Percentiles rank a stretch among this genome's conserved stretches.
phyloP scores from a whole-genome alignment of 805 yeast genomes.

The Monosporozyma aquatica region DNA sequence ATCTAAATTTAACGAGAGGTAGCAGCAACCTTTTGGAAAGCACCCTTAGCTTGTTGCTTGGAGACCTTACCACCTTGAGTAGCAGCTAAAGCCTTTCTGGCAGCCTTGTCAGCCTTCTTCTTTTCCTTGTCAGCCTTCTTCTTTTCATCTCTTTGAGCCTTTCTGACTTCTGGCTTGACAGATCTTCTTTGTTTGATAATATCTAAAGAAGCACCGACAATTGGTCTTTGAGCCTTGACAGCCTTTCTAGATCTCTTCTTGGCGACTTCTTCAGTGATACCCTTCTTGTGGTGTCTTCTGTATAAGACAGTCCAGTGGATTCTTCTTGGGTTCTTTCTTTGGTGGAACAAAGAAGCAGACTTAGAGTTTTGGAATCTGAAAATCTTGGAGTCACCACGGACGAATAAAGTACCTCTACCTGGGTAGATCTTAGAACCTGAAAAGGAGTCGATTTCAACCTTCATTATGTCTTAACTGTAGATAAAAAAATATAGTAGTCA shows the following conservation, averaged over 20 bases:
- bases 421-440: conserved; percentile 99
- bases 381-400: conserved; percentile 99
- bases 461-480: conserved; percentile 43
- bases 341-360: conserved; percentile 95
- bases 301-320: conserved; percentile 98
- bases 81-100: conserved; percentile 87
- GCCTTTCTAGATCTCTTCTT: conserved; percentile 97
- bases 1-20: conserved; percentile 74
- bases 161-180: conserved; percentile 93
- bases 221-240: conserved; percentile 97
- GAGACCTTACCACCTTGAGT: conserved; percentile 70
- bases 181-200: conserved; percentile 96
- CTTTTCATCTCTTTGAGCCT: conserved; percentile 93
- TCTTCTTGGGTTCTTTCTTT: conserved; percentile 99
- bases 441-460: conserved; percentile 99
- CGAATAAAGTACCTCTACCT: conserved; percentile 99
- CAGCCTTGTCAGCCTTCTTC: conserved; percentile 85
- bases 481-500: neutral
- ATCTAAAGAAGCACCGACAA: conserved; percentile 98
- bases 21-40: conserved; percentile 93
- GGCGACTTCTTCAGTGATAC: conserved; percentile 95
- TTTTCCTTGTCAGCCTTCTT: conserved; percentile 73
- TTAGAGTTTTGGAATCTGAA: conserved; percentile 99
- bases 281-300: conserved; percentile 99
- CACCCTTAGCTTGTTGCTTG: conserved; percentile 96